Evolutionary conservation across 441 rosid genomes (phyloP), one percentile per base, ranked within the genome.

Genomic region (Aquilaria agallochum): DNA sequence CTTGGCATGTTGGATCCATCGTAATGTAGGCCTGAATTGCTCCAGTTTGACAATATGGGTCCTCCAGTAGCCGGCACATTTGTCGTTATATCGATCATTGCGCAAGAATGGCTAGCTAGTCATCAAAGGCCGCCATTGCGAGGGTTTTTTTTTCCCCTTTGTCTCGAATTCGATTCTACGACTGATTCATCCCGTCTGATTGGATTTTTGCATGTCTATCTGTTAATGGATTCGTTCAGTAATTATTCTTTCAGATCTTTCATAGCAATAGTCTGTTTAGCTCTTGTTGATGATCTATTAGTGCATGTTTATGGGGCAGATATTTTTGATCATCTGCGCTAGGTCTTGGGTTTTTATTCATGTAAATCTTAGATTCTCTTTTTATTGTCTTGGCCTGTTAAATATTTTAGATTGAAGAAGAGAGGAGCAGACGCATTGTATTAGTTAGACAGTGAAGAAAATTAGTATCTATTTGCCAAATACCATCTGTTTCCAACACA

Each of bases 31-130:
- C 27, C 27, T 20, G 27, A 20, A 20, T 20, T 20, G 1, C 27
- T 20, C 27, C 27, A 20, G 27, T 20, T 20, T 20, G 27, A 20
- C 27, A 20, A 20, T 20, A 20, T 20, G 27, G 1, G 27, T 20
- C 27, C 27, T 20, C 27, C 27, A 20, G 27, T 20, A 20, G 27
- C 27, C 27, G 27, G 27, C 27, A 20, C 27, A 20, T 20, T 20
- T 20, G 27, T 20, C 27, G 1, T 20, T 20, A 20, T 20, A 20
- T 20, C 27, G 27, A 20, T 20, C 27, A 20, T 20, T 20, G 27
- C 83, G 86, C 45, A 84, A 84, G 70, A 82, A 71, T 63, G 88
- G 90, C 14, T 78, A 81, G 71, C 74, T 87, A 64, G 90, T 84
- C 70, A 82, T 82, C 72, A 87, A 87, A 68, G 55, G 31, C 62